Evolutionary conservation across 1,139 yeast species (phyloP), one percentile per base, ranked within the genome.

Genomic region (Pichia sp.): DNA sequence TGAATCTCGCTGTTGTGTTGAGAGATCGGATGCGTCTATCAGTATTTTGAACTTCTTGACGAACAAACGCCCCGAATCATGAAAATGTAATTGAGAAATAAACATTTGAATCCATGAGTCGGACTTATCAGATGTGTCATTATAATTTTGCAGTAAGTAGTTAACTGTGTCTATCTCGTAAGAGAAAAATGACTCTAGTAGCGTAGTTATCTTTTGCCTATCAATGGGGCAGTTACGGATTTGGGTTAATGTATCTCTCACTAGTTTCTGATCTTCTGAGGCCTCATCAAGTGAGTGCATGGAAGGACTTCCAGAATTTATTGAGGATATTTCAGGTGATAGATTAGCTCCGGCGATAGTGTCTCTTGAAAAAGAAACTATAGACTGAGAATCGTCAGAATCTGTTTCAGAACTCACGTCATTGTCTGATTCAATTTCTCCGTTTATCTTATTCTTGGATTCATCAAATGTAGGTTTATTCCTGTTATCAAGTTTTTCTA

Each of bases 41-140:
- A 16, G 10, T 8, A 30, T 8, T 16, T 46, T 50, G 4, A 51
- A 49, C 8, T 45, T 40, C 1, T 13, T 32, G 4, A 54, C 15
- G 36, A 56, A 53, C 3, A 51, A 38, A 4, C 47, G 48, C 31
- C 49, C 54, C 2, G 67, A 65, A 23, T 64, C 65, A 36, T 61
- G 59, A 54, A 64, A 63, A 11, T 60, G 57, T 10, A 64, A 42
- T 4, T 55, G 45, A 5, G 31, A 34, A 1, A 61, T 41, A 11
- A 61, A 51, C 26, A 38, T 52, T 15, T 19, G 16, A 2, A 64
- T 26, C 64, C 62, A 61, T 13, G 57, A 48, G 4, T 26, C 26
- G 15, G 30, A 6, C n/a, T 42, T 42, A 16, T 42, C 29, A 6
- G 30, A 42, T 42, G 45, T 16, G 5, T n/a, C 29, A 16, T n/a